These are phyloP conservation scores for Yamadazyma atlantica DNA, from an alignment of 1,139 yeast species.

Conservation along the genomic window DNA sequence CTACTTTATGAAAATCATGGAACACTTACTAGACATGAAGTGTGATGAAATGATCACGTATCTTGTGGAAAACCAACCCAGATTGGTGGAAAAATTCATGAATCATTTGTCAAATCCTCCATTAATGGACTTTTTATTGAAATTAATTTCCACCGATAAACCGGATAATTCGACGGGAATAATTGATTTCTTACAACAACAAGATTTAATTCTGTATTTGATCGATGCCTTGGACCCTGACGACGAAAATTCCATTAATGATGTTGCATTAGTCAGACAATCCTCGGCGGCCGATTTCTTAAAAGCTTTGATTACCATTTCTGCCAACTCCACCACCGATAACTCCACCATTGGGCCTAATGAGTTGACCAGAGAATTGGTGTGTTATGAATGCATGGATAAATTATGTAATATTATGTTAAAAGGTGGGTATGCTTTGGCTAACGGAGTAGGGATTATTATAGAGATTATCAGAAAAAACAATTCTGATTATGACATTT, in stretches of 20 bases:
- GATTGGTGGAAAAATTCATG: conserved; percentile 67
- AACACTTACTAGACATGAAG: conserved; percentile 88
- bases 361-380: conserved; percentile 88
- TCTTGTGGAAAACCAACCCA: conserved; percentile 60
- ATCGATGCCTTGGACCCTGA: conserved; percentile 53
- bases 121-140: conserved; percentile 77
- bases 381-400: conserved; percentile 65
- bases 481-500: conserved; percentile 91
- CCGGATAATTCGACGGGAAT: conserved; percentile 78
- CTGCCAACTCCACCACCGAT: conserved; percentile 73
- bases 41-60: conserved; percentile 77
- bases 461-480: conserved; percentile 94
- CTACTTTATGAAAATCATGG: conserved; percentile 91
- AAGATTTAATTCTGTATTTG: conserved; percentile 58
- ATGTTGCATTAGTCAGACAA: conserved; percentile 32
- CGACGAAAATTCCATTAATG: conserved; percentile 12
- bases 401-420: conserved; percentile 80
- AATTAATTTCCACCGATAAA: conserved; percentile 76
- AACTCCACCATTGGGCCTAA: conserved; percentile 95
- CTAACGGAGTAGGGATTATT: conserved; percentile 94
- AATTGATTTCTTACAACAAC: conserved; percentile 67
- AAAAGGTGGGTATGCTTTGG: conserved; percentile 85
- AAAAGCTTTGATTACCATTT: conserved; percentile 50
- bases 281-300: conserved; percentile 49
- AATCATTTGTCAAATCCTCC: conserved; percentile 84